These are phyloP conservation scores for Pseudoturritis turrita DNA, from an alignment of 345 rosid species.

Conservation along the genomic window DNA sequence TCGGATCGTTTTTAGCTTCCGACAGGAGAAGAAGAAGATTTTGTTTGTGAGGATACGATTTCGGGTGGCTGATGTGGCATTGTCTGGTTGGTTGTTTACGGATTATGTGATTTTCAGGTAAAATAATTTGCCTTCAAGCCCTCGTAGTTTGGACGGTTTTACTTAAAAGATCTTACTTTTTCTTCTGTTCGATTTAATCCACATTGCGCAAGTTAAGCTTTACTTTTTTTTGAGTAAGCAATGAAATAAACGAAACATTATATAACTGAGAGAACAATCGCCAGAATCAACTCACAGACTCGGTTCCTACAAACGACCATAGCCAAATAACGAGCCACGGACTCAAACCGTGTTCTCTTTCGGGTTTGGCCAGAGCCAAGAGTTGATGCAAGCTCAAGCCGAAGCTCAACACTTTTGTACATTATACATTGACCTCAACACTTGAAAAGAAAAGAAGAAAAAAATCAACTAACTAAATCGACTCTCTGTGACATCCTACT, in stretches of 20 bases:
- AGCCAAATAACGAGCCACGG: not conserved
- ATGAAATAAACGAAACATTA: not conserved
- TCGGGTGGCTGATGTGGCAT: conserved; percentile 18
- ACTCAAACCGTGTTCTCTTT: not conserved
- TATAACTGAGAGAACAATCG: not conserved
- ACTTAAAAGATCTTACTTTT: not conserved
- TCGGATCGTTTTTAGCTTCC: not conserved
- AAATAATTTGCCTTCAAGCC: not conserved
- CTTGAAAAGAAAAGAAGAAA: not conserved
- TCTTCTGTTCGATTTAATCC: not conserved
- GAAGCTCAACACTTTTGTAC: conserved; percentile 8
- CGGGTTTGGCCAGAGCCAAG: not conserved
- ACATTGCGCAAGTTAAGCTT: no score
- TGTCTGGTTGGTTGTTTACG: conserved; percentile 27
- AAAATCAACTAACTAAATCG: conserved; percentile 16
- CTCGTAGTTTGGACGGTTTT: not conserved
- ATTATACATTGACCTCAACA: conserved; percentile 2
- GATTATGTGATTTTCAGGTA: conserved; percentile 25
- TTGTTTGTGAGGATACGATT: conserved; percentile 33
- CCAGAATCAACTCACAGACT: not conserved
- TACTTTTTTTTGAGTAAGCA: no score
- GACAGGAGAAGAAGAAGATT: conserved; percentile 4
- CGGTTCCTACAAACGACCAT: not conserved
- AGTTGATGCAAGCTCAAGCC: conserved; percentile 19
- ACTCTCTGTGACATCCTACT: conserved; percentile 10